phyloP scores from a whole-genome alignment of 805 yeast species.

The Debaryomyces prosopidis region DNA sequence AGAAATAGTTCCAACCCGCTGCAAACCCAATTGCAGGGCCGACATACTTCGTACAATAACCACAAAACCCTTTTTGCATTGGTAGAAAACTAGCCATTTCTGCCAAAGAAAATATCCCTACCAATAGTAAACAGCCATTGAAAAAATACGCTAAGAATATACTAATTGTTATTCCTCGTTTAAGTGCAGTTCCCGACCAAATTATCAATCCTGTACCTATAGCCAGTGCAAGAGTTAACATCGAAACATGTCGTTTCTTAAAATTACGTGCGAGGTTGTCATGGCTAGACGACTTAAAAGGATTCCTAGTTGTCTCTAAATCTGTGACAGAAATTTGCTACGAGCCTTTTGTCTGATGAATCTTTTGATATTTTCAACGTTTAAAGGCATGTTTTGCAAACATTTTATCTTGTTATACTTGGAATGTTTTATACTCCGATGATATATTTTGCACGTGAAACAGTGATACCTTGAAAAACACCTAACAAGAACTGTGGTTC shows the following conservation, averaged over 20 bases:
- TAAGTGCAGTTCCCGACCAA: slow-evolving; percentile 52
- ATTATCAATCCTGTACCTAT: slow-evolving; percentile 70
- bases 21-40: slow-evolving; percentile 62
- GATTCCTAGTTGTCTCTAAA: too few species aligned
- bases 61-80: slow-evolving; percentile 62
- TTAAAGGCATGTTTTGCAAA: too few species aligned
- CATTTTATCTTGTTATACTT: too few species aligned
- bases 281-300: too few species aligned
- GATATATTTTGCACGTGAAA: too few species aligned
- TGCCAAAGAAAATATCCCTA: slow-evolving; percentile 53
- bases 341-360: too few species aligned
- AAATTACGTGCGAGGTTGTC: not conserved
- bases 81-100: slow-evolving; percentile 63
- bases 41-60: slow-evolving; percentile 57
- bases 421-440: too few species aligned
- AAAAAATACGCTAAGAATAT: slow-evolving; percentile 55
- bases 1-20: slow-evolving; percentile 31
- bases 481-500: too few species aligned
- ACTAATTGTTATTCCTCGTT: slow-evolving; percentile 65
- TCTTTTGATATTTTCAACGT: too few species aligned
- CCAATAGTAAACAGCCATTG: slow-evolving; percentile 54
- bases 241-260: slow-evolving; percentile 59
- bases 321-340: too few species aligned
- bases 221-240: slow-evolving; percentile 68
- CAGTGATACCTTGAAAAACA: too few species aligned